Percentiles rank a stretch among this genome's conserved stretches.
Evolutionary conservation across 2,329 filamentous ascomycete species (phyloP).

Genomic region (Tolypocladium endophyticum): DNA sequence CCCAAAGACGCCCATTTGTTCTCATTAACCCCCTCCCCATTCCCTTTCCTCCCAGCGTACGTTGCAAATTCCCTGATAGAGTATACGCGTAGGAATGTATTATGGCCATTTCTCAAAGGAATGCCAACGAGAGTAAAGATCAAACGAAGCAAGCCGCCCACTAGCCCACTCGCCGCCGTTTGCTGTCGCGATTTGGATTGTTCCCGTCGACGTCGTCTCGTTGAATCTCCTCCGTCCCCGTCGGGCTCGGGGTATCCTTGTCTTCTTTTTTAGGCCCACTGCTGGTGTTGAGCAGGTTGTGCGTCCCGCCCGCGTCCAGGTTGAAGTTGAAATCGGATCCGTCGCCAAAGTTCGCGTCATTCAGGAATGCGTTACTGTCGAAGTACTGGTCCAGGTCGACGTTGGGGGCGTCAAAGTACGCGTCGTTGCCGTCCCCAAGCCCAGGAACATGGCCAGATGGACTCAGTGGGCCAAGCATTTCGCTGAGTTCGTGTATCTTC

Average conservation of each 20-base stretch:
- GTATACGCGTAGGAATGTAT: not conserved
- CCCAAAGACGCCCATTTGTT: not conserved
- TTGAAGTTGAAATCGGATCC: constrained; percentile 42
- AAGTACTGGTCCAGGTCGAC: constrained; percentile 44
- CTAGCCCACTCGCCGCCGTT: constrained; percentile 27
- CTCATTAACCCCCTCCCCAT: not conserved
- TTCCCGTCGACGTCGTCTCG: constrained; percentile 27
- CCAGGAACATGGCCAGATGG: constrained; percentile 72
- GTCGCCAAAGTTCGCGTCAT: constrained; percentile 28
- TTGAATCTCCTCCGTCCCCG: constrained; percentile 39
- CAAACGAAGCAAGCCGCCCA: not conserved
- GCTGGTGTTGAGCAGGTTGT: constrained; percentile 4
- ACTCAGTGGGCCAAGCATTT: constrained; percentile 66
- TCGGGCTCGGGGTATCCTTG: constrained; percentile 32
- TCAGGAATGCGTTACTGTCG: constrained; percentile 28
- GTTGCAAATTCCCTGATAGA: not conserved
- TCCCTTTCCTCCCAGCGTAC: not conserved
- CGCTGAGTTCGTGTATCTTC: constrained; percentile 65
- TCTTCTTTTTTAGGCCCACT: constrained; percentile 3
- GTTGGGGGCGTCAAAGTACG: constrained; percentile 23
- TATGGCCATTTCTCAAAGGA: not conserved
- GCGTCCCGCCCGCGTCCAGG: constrained; percentile 25
- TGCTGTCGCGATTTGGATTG: constrained; percentile 17
- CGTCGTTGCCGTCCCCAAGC: constrained; percentile 33
- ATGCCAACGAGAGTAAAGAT: not conserved